Conservation (phyloP, 148 eudicot genomes). For the Rhododendron ferrugineum region DNA sequence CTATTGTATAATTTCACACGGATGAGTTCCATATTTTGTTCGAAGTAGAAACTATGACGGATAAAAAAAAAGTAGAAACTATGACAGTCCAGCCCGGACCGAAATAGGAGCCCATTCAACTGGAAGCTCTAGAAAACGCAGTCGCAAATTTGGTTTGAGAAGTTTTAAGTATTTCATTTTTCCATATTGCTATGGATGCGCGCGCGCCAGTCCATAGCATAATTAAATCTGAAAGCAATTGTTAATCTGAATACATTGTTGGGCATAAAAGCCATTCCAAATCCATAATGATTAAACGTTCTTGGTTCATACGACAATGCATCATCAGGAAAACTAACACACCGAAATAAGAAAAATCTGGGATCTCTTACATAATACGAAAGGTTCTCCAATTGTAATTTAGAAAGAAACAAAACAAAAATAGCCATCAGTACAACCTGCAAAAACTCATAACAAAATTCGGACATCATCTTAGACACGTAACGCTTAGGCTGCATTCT, state of each 20-base stretch:
- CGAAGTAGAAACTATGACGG: too few species aligned
- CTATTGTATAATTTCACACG: too few species aligned
- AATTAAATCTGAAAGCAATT: background rate
- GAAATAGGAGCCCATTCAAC: too few species aligned
- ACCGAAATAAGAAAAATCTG: background rate
- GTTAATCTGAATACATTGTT: background rate
- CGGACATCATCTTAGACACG: background rate
- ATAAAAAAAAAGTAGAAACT: too few species aligned
- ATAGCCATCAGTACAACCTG: background rate
- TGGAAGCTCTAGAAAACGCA: too few species aligned
- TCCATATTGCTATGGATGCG: too few species aligned
- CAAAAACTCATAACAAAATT: constrained; percentile 15
- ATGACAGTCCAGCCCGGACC: too few species aligned
- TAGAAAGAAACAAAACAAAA: background rate
- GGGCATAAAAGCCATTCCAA: background rate
- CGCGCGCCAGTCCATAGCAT: too few species aligned
- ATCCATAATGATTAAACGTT: background rate
- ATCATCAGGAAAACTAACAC: background rate
- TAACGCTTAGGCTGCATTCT: constrained; percentile 24
- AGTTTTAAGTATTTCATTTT: too few species aligned
- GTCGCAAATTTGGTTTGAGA: too few species aligned
- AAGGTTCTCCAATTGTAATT: background rate
- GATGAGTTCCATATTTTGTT: too few species aligned
- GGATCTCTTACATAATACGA: background rate
- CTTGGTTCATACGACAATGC: background rate